phyloP scores from a whole-genome alignment of 2,329 filamentous ascomycete genomes.

The Cercospora zeina region DNA sequence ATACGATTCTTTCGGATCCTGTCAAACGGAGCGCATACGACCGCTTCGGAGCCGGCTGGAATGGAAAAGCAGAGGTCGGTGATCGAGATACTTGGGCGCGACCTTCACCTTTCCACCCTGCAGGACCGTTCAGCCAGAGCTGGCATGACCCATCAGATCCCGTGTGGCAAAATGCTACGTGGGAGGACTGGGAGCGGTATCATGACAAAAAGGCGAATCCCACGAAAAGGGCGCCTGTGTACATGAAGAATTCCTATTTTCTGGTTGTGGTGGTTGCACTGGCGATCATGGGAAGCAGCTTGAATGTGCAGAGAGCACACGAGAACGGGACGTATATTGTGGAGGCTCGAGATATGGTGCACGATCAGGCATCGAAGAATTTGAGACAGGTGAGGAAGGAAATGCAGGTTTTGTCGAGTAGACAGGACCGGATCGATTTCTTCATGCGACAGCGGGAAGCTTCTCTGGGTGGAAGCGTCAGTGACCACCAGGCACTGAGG shows the following conservation, averaged over 20 bases:
- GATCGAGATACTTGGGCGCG: constrained; percentile 16
- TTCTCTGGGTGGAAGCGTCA: constrained; percentile 40
- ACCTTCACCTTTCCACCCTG: constrained; percentile 29
- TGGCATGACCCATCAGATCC: constrained; percentile 46
- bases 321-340: constrained; percentile 63
- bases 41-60: constrained; percentile 77
- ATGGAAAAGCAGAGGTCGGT: constrained; percentile 47
- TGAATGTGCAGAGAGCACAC: constrained; percentile 70
- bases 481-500: constrained; percentile 45
- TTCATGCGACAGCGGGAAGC: constrained; percentile 76
- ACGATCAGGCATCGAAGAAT: constrained; percentile 66
- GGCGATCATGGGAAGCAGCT: constrained; percentile 67
- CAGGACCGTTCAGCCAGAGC: constrained; percentile 40
- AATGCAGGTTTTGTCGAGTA: constrained; percentile 49
- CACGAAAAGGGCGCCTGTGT: constrained; percentile 53
- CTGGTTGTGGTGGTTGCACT: constrained; percentile 69
- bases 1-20: constrained; percentile 82
- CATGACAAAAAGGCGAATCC: constrained; percentile 52
- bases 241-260: constrained; percentile 79
- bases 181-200: constrained; percentile 95
- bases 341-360: constrained; percentile 65
- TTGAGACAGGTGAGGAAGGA: constrained; percentile 58
- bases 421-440: constrained; percentile 64
- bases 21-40: constrained; percentile 80
- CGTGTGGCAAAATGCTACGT: constrained; percentile 77